Evolutionary conservation across 441 rosid species (phyloP).

Genomic region (Euphorbia corollata): DNA sequence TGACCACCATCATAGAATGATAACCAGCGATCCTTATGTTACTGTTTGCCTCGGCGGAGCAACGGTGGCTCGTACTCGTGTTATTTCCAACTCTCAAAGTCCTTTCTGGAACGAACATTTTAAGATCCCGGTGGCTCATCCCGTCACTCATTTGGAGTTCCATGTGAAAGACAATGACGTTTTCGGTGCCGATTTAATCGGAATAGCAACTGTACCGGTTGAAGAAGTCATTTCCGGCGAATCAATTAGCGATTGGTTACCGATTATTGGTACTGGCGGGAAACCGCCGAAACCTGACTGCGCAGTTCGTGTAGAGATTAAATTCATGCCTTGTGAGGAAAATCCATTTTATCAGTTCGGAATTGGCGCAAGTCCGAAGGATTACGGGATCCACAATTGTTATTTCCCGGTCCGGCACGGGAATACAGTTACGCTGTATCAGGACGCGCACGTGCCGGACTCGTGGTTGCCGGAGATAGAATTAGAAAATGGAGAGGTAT

Average conservation of each 20-base stretch:
- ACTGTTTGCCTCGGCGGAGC: conserved; percentile 61
- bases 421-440: conserved; percentile 56
- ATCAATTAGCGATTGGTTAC: conserved; percentile 54
- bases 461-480: conserved; percentile 40
- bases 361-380: conserved; percentile 29
- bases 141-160: conserved; percentile 48
- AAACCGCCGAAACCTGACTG: conserved; percentile 61
- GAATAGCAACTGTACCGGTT: conserved; percentile 44
- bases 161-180: conserved; percentile 66
- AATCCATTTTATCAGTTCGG: conserved; percentile 40
- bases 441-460: conserved; percentile 65
- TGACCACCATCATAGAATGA: conserved; percentile 34
- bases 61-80: conserved; percentile 75
- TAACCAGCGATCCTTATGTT: conserved; percentile 90
- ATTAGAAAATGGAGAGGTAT: conserved; percentile 46
- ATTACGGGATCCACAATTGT: conserved; percentile 38
- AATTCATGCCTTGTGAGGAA: conserved; percentile 40
- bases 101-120: conserved; percentile 74
- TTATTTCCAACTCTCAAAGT: conserved; percentile 50
- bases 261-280: conserved; percentile 38
- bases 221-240: conserved; percentile 36
- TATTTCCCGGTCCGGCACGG: conserved; percentile 67
- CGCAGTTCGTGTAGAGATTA: conserved; percentile 50
- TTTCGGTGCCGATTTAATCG: conserved; percentile 73
- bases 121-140: conserved; percentile 64